phyloP scores from a whole-genome alignment of 129 eudicot genomes.

The Arctium lappa region DNA sequence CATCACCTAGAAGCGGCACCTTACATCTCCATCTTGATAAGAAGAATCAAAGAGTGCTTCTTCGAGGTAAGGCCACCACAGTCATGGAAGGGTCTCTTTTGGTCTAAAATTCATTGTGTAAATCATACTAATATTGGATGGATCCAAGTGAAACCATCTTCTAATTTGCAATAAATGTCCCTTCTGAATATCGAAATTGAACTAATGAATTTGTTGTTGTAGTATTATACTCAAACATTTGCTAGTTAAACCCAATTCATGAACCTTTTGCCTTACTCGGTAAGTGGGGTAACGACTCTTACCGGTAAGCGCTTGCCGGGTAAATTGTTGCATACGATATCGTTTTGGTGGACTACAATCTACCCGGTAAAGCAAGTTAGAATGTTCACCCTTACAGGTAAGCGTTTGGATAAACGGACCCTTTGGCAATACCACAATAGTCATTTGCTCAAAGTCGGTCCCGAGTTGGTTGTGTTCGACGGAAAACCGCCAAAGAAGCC shows the following conservation, averaged over 20 bases:
- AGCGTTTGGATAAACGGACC: too few relatives aligned
- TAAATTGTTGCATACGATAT: too few relatives aligned
- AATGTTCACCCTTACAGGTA: too few relatives aligned
- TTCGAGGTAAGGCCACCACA: constrained; percentile 61
- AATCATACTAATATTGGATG: neutral
- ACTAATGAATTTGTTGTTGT: neutral
- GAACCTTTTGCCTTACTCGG: neutral
- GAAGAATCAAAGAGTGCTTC: constrained; percentile 56
- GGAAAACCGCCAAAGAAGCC: too few relatives aligned
- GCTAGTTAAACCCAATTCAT: neutral
- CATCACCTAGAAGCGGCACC: constrained; percentile 75
- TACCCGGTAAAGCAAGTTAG: too few relatives aligned
- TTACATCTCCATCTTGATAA: constrained; percentile 64
- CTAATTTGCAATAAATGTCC: neutral
- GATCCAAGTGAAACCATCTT: neutral
- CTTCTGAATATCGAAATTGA: neutral
- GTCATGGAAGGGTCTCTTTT: constrained; percentile 79
- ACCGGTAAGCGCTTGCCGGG: too few relatives aligned
- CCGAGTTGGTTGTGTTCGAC: too few relatives aligned
- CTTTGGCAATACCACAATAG: too few relatives aligned
- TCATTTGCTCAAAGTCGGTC: too few relatives aligned
- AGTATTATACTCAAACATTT: neutral
- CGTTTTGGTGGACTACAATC: too few relatives aligned
- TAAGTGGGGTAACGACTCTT: too few relatives aligned
- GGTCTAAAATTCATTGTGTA: constrained; percentile 25